Evolutionary conservation across 352 stramenopile species (phyloP).

Genomic region (Pythium aquatile): DNA sequence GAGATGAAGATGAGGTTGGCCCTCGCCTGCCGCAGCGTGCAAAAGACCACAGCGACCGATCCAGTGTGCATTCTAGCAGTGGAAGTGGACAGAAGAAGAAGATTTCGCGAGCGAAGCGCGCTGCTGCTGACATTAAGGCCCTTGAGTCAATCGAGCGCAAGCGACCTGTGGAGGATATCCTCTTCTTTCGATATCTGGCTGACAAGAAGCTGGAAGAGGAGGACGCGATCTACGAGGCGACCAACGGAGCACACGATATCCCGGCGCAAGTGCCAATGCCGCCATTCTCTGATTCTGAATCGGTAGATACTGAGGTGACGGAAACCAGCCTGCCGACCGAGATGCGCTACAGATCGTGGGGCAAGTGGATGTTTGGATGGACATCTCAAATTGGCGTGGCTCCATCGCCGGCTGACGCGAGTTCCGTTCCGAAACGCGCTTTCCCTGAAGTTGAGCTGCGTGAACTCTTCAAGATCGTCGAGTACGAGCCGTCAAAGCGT

Average conservation of each 20-base stretch:
- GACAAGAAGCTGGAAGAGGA: conserved; percentile 46
- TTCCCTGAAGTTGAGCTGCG: conserved; percentile 81
- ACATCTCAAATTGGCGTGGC: conserved; percentile 63
- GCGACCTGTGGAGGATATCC: conserved; percentile 75
- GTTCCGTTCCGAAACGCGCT: conserved; percentile 37
- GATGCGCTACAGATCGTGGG: conserved; percentile 75
- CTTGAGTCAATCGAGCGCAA: conserved; percentile 76
- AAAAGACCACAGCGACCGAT: conserved; percentile 5
- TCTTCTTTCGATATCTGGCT: conserved; percentile 84
- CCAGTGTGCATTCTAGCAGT: conserved; percentile 17
- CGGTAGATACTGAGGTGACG: conserved; percentile 73
- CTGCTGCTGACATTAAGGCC: conserved; percentile 10
- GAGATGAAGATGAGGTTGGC: conserved; percentile 23
- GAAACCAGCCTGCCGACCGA: conserved; percentile 72
- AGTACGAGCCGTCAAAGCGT: conserved; percentile 72
- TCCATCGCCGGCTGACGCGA: conserved; percentile 28
- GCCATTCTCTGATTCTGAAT: conserved; percentile 73
- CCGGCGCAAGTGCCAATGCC: conserved; percentile 38
- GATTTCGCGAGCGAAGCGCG: not conserved
- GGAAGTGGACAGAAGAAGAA: conserved; percentile 10
- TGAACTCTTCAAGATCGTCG: conserved; percentile 87
- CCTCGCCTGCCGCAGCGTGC: conserved; percentile 6
- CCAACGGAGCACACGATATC: not conserved
- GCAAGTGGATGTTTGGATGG: conserved; percentile 86
- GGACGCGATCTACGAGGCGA: not conserved